Evolutionary conservation across 208 protist genomes (phyloP), one percentile per base, ranked within the genome.

Genomic region (Leishmania martiniquensis): DNA sequence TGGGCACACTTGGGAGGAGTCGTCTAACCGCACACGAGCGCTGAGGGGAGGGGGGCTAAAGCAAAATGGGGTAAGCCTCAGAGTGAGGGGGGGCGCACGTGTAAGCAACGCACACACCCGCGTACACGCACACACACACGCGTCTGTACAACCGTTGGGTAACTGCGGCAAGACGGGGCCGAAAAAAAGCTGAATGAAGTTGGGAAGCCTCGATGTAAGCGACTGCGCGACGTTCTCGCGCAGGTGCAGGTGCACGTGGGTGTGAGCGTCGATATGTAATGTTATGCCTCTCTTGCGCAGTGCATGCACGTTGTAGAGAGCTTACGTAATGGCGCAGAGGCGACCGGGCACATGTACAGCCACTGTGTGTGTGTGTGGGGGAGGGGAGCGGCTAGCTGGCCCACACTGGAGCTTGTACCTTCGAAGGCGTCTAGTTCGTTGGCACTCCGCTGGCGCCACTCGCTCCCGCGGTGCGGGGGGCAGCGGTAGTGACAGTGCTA

Each of bases 351-450:
- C 67, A 45, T 42, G 7, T 70, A 52, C 45, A 34, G 72, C 15
- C 67, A 52, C 6, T 65, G 49, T 2, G 59, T 42, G 59, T 20
- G 20, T 5, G 20, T 60, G 55, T 29, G 5, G 55, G 4, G 55
- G 55, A 60, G 5, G 55, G 55, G 5, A 7, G 55, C 22, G 4
- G 29, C n/a, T 71, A 54, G 17, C 72, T 78, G 25, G 55, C 55
- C 22, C 72, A 72, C 54, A 78, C 32, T 10, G 44, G 71, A 3
- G 44, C 37, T 55, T 82, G 52, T 42, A 39, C 34, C n/a, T 78
- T 59, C 15, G 72, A 59, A 15, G 74, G 79, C 13, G 55, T 75
- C 79, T 70, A 83, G n/a, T 15, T 75, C 1, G 51, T 75, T 42
- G 66, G 55, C 39, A 70, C 12, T 10, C 25, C 37, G 47, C 54